These are phyloP conservation scores for Bacidia rubella DNA, from an alignment of 495 filamentous ascomycete species.

Conservation along the genomic window DNA sequence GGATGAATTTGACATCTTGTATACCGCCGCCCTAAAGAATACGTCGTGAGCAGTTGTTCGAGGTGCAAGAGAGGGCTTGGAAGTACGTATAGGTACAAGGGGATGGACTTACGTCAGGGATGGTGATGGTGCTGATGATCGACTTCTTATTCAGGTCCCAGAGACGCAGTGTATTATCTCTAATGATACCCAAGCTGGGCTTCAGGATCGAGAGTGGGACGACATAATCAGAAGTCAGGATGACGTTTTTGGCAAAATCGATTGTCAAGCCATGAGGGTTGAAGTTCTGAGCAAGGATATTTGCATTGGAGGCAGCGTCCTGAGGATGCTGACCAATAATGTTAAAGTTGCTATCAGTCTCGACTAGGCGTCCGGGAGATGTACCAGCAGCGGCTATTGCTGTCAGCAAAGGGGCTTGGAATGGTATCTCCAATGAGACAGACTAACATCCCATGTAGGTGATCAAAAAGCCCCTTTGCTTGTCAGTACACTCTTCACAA, in stretches of 20 bases:
- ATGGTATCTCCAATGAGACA: background rate
- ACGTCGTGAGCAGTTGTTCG: background rate
- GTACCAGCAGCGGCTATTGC: conserved; percentile 36
- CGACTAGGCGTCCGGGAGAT: conserved; percentile 44
- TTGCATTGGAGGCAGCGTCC: conserved; percentile 34
- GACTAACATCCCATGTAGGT: conserved; percentile 39
- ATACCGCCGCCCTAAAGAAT: conserved; percentile 39
- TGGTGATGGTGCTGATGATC: conserved; percentile 48
- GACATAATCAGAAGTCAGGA: conserved; percentile 49
- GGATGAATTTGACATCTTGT: conserved; percentile 55
- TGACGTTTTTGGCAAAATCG: conserved; percentile 42
- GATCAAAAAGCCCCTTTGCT: conserved; percentile 40
- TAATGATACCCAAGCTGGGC: conserved; percentile 37
- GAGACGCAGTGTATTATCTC: conserved; percentile 43
- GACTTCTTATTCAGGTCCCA: conserved; percentile 39
- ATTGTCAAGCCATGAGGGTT: conserved; percentile 46
- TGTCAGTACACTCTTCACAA: too few species aligned
- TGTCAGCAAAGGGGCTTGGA: conserved; percentile 2
- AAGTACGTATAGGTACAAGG: too few species aligned
- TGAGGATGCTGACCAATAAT: conserved; percentile 50
- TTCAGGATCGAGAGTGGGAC: conserved; percentile 46
- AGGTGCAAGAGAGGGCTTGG: background rate
- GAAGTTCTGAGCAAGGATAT: conserved; percentile 46
- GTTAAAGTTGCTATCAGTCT: conserved; percentile 44
- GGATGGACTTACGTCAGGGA: conserved; percentile 35